Evolutionary conservation across 176 grass and related monocot genomes (phyloP), one percentile per base, ranked within the genome.

Genomic region (Raddia distichophylla): DNA sequence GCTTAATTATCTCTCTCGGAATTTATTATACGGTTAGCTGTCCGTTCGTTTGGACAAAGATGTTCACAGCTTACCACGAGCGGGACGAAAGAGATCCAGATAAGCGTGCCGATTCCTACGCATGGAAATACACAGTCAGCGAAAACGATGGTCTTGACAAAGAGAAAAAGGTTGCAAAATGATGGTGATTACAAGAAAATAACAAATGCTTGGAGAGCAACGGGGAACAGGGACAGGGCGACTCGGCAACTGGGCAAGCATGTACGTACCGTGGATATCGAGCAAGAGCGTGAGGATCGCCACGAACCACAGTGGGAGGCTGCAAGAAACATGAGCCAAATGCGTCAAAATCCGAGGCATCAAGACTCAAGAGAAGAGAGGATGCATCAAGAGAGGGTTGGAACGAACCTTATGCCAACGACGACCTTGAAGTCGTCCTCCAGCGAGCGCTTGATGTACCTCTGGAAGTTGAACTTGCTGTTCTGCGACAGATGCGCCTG

Each of bases 351-450:
- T 40, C 65, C 51, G 45, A 10, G 3, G 37, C 37, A 27, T 27
- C 27, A 27, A 27, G 27, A 27, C 27, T 27, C 27, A 27, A 27
- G 27, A 1, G 27, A 27, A 27, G 27, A 27, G 27, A 27, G 27
- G 27, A 27, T 27, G 27, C 27, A 27, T 27, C 27, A 27, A 27
- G 13, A 6, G 40, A 65, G 60, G 12, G 40, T 34, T 6, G 57
- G 27, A 2, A 69, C n/a, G 34, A 20, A 96, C 93, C 95, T 98
- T 75, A 98, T 94, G 54, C 95, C 88, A 0, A 98, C 95, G 17
- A 98, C 92, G 1, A 93, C 88, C 64, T 98, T 91, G 72, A 98
- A 98, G 62, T 98, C 95, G 35, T 98, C 95, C 42, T 98, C 95
- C 60, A 98, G 56, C 13, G 92, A 94, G 35, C 92, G 77, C 78